Base-by-base conservation (phyloP, 768 basidiomycete genomes). In the Kondoa malvinella region DNA sequence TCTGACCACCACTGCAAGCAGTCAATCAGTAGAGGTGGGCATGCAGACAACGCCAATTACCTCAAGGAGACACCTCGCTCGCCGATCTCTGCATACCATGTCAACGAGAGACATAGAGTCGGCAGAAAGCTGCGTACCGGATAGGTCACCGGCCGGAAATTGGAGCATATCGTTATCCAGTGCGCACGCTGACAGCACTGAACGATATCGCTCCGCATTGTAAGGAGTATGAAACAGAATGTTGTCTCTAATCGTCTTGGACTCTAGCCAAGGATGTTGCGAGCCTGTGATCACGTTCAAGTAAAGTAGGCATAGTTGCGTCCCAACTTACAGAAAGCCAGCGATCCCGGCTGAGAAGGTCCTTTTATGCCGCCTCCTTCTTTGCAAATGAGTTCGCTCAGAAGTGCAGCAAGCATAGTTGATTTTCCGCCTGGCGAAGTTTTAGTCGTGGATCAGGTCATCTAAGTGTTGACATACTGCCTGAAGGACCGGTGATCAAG, bases 101-200 rank as follows among this genome's bases (percentile, higher is more conserved):
- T 50, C 40, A 50, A 21, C 8, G 12, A 50, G 40, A 21, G 21
- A 50, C 40, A 50, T 50, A 50, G 8, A 50, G n/a, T n/a, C n/a
- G n/a, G n/a, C n/a, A 50, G 40, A 50, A 8, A 50, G 21, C 40
- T 50, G 40, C 40, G 8, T 50, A 50, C 40, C 40, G 8, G 88
- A 90, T 77, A 85, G 79, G 73, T 90, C 89, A 0, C 87, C 87
- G 3, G 85, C 84, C 56, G 85, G 83, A 33, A 90, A 81, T 14
- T 87, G 82, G 64, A 81, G 79, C 26, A 92, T 78, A 75, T 92
- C 90, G 25, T 81, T 81, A n/a, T 76, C 75, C 29, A 92, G 78
- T 0, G 86, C 86, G 74, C 90, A 92, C 0, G 86, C 87, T 21
- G 87, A 83, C 15, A 91, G 73, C n/a, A 88, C 86, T 1, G 79